Evolutionary conservation across 116 monocot genomes (phyloP), one percentile per base, ranked within the genome.

Genomic region (Iris pallida): DNA sequence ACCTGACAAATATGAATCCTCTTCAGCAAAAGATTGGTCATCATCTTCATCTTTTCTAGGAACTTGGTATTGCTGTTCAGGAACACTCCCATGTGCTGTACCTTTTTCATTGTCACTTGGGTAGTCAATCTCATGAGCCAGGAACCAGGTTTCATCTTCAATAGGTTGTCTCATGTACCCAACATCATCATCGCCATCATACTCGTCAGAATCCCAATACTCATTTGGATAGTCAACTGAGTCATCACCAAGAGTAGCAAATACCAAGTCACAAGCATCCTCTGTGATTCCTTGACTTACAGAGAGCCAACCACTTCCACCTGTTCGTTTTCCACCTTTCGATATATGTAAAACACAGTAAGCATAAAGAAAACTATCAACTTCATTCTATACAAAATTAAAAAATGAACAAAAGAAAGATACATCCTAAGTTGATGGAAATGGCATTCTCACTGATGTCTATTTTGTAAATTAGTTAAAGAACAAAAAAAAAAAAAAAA

Each of bases 91-190:
- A 69, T 79, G 82, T 15, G 78, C 79, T 44, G 68, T 75, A 20
- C 75, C 81, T 59, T 90, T 94, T 69, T 94, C 94, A 85, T 84
- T 90, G 68, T 94, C 94, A 75, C 92, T 92, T 45, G 97, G 90
- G 76, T 97, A 92, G 73, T 97, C 97, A 78, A 97, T 92, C 74
- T 97, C 97, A 83, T 97, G 97, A 57, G 97, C 97, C 14, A 97
- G 63, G 83, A 97, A 97, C 97, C 97, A 92, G 20, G 87, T 76
- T 68, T 94, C 94, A 65, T 94, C 94, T 81, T 94, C 90, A 69
- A 94, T 87, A 71, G 90, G 94, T 42, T 94, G 94, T 47, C 94
- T 80, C 57, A 69, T 94, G 66, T 90, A 91, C 6, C 91, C 91
- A 78, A 85, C 87, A 85, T 91, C 91, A 49, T 87, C 87, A 58